A percentile compares a stretch with the other conserved stretches of the same genome.
Conservation (phyloP, 2,329 filamentous ascomycete genomes). For the Pseudogymnoascus sp. region DNA sequence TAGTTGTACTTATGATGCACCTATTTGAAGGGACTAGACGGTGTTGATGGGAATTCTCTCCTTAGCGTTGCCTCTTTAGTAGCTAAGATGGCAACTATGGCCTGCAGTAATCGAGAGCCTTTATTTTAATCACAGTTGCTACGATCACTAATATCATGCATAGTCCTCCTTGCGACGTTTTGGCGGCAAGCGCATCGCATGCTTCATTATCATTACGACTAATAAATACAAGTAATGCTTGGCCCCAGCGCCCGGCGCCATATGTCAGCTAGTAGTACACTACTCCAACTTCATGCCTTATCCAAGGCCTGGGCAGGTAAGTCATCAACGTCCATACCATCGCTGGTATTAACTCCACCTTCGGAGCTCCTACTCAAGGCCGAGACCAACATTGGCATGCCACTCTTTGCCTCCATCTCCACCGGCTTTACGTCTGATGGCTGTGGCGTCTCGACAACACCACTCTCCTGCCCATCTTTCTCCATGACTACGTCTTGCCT, state of each 20-base stretch:
- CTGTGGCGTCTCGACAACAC: background rate
- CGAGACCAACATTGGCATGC: background rate
- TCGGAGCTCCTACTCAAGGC: background rate
- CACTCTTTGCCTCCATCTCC: slow-evolving; percentile 1
- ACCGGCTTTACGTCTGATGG: background rate
- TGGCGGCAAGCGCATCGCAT: background rate
- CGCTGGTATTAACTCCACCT: background rate
- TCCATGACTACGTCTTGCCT: background rate
- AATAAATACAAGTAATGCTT: background rate
- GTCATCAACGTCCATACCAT: background rate
- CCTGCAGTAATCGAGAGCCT: background rate
- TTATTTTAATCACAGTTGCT: background rate
- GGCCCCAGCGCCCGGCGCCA: background rate
- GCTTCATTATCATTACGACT: background rate
- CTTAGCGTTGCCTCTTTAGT: background rate
- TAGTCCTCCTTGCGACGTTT: too few species aligned
- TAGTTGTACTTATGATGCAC: background rate
- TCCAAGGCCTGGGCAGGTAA: background rate
- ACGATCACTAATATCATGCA: background rate
- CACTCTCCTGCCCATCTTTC: background rate
- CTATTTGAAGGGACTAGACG: background rate
- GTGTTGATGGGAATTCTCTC: background rate
- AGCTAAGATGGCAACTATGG: background rate
- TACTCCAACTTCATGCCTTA: background rate
- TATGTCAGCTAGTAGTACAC: background rate